Evolutionary conservation across 345 rosid genomes (phyloP), one percentile per base, ranked within the genome.

Genomic region (Syzygium jambos): DNA sequence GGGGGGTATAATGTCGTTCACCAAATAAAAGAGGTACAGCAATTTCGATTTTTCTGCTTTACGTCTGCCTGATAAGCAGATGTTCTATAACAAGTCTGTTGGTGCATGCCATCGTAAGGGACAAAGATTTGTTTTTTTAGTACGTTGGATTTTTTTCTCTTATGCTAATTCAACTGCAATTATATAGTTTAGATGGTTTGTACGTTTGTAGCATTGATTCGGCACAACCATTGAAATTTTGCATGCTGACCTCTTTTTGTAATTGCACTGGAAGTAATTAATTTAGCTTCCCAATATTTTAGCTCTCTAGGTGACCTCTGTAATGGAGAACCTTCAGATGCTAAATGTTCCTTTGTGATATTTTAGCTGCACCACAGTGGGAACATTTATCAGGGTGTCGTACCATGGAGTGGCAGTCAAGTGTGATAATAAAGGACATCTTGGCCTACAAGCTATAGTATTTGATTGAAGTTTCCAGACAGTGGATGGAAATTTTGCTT

Each of bases 1-100:
- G 96, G 98, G 55, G 98, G 99, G 87, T 96, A 95, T 87, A 94
- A 94, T 52, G 99, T 95, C 5, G 86, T 92, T 46, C 90, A 94
- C 85, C 92, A 89, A 84, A 95, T 96, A 53, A 93, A 95, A 89
- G 93, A 91, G 90, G 99, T 95, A 92, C 22, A 1, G 14, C 54
- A 27, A 13, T 53, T 21, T 30, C 63, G 38, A 27, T 49, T 14
- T 85, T 57, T 85, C 30, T 19, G 52, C 59, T 84, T 84, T 84
- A 6, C 6, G 7, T 14, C 56, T 51, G 56, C 85, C 57, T 84
- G 85, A 51, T 16, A 52, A 84, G 61, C 68, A 21, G 87, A 30
- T 10, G 14, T 59, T 59, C 30, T 23, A 55, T 22, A 41, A 52
- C 15, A 2, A 84, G 59, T 54, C 25, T 84, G 43, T 49, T 17